A percentile compares a stretch with the other conserved stretches of the same genome.
Conservation (phyloP, 75 land plant genomes). For the Picea glauca region DNA sequence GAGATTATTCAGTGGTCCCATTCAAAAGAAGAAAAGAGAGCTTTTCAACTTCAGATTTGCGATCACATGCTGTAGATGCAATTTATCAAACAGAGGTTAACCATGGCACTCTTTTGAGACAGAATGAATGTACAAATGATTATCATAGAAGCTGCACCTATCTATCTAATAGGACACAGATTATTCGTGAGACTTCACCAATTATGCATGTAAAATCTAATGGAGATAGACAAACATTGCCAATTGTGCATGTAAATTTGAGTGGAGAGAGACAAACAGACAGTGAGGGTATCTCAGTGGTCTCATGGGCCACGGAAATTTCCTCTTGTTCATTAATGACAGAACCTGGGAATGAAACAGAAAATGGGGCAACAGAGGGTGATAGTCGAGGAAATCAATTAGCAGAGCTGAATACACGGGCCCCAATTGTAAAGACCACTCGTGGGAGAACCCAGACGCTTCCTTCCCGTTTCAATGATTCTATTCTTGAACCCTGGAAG, state of each 20-base stretch:
- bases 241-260: not conserved
- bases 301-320: slow-evolving; percentile 8
- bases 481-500: slow-evolving; percentile 78
- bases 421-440: slow-evolving; percentile 65
- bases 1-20: not conserved
- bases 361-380: not conserved
- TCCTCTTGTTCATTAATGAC: not conserved
- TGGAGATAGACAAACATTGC: slow-evolving; percentile 6
- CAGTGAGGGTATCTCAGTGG: not conserved
- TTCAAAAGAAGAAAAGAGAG: slow-evolving; percentile 5
- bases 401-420: slow-evolving; percentile 12
- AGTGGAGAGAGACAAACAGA: slow-evolving; percentile 11
- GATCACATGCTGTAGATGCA: not conserved
- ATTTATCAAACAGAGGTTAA: not conserved
- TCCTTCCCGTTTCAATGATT: slow-evolving; percentile 77
- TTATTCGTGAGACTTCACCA: not conserved
- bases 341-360: not conserved
- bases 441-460: slow-evolving; percentile 76
- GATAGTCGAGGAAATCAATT: not conserved
- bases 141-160: not conserved
- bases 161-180: not conserved
- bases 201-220: not conserved
- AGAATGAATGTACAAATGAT: slow-evolving; percentile 3
- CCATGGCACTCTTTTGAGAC: not conserved
- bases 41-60: not conserved